These are phyloP conservation scores for Aspergillus sclerotialis DNA, from an alignment of 2,329 filamentous ascomycete species.

Conservation along the genomic window DNA sequence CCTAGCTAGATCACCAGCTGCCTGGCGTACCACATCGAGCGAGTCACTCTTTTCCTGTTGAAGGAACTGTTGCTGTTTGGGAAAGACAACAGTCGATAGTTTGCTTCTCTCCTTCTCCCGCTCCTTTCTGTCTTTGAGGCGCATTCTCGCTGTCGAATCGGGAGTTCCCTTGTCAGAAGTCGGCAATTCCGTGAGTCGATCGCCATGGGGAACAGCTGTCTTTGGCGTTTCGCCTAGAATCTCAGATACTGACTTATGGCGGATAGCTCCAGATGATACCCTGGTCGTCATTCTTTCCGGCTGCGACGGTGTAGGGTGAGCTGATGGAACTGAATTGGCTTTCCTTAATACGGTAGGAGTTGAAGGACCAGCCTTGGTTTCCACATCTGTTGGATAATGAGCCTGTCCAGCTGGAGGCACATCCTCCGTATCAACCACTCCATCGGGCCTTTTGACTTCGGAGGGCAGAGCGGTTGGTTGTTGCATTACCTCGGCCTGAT, in stretches of 20 bases:
- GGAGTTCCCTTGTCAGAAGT: constrained; percentile 17
- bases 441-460: constrained; percentile 10
- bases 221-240: constrained; percentile 57
- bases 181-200: constrained; percentile 20
- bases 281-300: constrained; percentile 59
- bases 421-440: constrained; percentile 4
- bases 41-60: constrained; percentile 42
- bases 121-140: constrained; percentile 46
- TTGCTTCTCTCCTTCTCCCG: constrained; percentile 55
- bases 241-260: constrained; percentile 66
- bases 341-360: constrained; percentile 20
- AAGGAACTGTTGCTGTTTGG: constrained; percentile 52
- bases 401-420: constrained; percentile 11
- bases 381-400: constrained; percentile 8
- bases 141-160: constrained; percentile 30
- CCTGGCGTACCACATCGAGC: constrained; percentile 30
- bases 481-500: constrained; percentile 13
- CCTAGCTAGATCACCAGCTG: constrained; percentile 41
- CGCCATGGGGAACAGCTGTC: constrained; percentile 26
- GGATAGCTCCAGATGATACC: constrained; percentile 62
- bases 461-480: constrained; percentile 6
- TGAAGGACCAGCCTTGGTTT: constrained; percentile 7
- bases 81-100: constrained; percentile 70
- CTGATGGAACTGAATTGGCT: constrained; percentile 12
- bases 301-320: constrained; percentile 24